These are phyloP conservation scores for Trichoderma oligosporum DNA, from an alignment of 2,329 filamentous ascomycete species.

Conservation along the genomic window DNA sequence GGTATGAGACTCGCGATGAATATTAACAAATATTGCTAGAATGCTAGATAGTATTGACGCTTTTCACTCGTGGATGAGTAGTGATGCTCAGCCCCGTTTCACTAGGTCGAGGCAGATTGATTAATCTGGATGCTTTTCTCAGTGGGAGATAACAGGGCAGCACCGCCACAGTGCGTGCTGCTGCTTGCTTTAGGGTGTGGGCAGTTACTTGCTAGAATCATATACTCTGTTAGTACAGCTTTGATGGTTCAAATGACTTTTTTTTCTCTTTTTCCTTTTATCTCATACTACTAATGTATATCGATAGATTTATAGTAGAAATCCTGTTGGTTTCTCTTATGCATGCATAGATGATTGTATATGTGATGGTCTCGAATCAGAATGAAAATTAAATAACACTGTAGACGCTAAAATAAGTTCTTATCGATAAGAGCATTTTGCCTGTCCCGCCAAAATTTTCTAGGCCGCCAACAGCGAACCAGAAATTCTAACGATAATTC, in stretches of 20 bases:
- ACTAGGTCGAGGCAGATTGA: neutral
- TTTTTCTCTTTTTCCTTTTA: no score
- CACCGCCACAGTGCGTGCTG: constrained; percentile 12
- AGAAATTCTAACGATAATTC: neutral
- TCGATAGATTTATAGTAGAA: no score
- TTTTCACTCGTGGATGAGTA: neutral
- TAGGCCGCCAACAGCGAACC: constrained; percentile 14
- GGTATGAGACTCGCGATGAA: neutral
- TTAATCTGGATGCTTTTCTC: constrained; percentile 5
- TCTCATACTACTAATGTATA: no score
- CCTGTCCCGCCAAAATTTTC: constrained; percentile 29
- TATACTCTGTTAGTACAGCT: neutral
- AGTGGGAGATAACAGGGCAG: constrained; percentile 7
- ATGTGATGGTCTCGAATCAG: no score
- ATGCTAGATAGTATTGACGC: neutral
- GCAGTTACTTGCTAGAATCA: no score
- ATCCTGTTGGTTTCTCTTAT: no score
- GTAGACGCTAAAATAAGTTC: neutral
- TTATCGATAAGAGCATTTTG: constrained; percentile 35
- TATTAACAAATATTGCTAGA: neutral
- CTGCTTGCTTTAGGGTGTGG: neutral
- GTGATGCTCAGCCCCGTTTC: neutral
- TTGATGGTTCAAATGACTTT: no score
- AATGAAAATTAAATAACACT: neutral
- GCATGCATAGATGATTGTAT: no score